Percentiles rank a stretch among this genome's conserved stretches.
phyloP scores from a whole-genome alignment of 2,329 filamentous ascomycete species.

The Aspergillus quadricinctus region DNA sequence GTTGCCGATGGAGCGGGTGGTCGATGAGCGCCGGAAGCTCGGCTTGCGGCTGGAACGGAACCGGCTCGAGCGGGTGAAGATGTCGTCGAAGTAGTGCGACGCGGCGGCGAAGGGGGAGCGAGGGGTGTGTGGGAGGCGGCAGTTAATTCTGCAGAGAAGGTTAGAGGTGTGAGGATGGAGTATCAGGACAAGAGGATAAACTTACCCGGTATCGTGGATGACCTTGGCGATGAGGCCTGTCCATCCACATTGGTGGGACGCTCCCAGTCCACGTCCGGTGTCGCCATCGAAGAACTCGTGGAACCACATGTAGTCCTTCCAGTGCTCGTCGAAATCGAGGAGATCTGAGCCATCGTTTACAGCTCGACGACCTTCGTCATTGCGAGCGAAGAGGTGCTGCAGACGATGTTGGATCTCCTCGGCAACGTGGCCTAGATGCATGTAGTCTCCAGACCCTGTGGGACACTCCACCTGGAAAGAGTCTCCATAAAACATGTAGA shows the following conservation, averaged over 20 bases:
- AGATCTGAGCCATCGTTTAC: conserved; percentile 81
- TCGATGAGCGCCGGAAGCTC: conserved; percentile 71
- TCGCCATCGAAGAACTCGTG: conserved; percentile 98
- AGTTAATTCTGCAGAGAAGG: conserved; percentile 61
- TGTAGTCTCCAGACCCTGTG: conserved; percentile 85
- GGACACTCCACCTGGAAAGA: conserved; percentile 88
- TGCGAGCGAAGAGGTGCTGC: conserved; percentile 82
- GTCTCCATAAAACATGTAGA: conserved; percentile 93
- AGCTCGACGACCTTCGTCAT: conserved; percentile 79
- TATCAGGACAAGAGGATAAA: conserved; percentile 8
- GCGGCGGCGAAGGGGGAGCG: conserved; percentile 79
- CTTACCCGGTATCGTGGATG: conserved; percentile 95
- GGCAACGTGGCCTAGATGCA: conserved; percentile 92
- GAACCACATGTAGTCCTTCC: conserved; percentile 94
- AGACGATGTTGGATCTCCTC: conserved; percentile 93
- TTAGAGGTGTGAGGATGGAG: no score
- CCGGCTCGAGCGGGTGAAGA: conserved; percentile 58
- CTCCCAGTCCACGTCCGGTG: conserved; percentile 79
- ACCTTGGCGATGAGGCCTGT: conserved; percentile 92
- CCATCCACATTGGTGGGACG: conserved; percentile 95
- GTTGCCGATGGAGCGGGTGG: conserved; percentile 74
- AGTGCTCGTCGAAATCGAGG: conserved; percentile 86
- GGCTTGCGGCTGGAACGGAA: conserved; percentile 44
- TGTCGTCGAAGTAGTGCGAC: conserved; percentile 92
- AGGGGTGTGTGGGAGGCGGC: conserved; percentile 87